Conservation (phyloP, 2,329 filamentous ascomycete genomes). For the Pseudogymnoascus sp. region DNA sequence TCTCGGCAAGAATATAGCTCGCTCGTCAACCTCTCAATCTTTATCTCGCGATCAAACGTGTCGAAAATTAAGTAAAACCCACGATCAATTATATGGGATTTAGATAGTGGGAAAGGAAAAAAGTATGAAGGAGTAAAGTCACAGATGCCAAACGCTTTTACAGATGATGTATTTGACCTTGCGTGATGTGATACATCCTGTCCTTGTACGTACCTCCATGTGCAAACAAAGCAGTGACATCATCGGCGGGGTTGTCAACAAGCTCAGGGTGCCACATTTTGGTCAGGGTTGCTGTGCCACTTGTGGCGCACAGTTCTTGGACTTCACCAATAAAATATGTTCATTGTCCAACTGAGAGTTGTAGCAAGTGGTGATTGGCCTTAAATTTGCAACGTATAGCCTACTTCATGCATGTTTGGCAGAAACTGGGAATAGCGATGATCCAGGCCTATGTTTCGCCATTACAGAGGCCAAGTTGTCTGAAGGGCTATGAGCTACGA, state of each 20-base stretch:
- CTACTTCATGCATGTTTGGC: slow-evolving; percentile 3
- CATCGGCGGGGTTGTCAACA: slow-evolving; percentile 8
- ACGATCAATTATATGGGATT: not conserved
- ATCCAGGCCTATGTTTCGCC: not conserved
- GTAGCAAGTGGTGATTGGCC: not conserved
- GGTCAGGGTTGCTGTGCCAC: not conserved
- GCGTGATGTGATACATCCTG: slow-evolving; percentile 3
- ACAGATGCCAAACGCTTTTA: not conserved
- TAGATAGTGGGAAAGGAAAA: not conserved
- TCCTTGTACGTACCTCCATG: not conserved
- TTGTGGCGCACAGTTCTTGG: not conserved
- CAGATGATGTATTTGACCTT: slow-evolving; percentile 8
- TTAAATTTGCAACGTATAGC: not conserved
- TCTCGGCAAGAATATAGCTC: slow-evolving; percentile 13
- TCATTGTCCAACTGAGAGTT: not conserved
- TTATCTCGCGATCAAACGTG: not conserved
- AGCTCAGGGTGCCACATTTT: slow-evolving; percentile 4
- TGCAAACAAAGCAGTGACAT: slow-evolving; percentile 1
- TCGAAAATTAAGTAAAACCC: not conserved
- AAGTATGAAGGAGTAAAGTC: slow-evolving; percentile 9
- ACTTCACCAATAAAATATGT: not conserved
- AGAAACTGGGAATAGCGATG: not conserved
- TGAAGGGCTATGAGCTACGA: not conserved
- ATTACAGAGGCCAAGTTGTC: not conserved
- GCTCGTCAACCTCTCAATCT: not conserved